phyloP scores from a whole-genome alignment of 202 grass and related monocot species.

The Schoenoplectus triqueter region DNA sequence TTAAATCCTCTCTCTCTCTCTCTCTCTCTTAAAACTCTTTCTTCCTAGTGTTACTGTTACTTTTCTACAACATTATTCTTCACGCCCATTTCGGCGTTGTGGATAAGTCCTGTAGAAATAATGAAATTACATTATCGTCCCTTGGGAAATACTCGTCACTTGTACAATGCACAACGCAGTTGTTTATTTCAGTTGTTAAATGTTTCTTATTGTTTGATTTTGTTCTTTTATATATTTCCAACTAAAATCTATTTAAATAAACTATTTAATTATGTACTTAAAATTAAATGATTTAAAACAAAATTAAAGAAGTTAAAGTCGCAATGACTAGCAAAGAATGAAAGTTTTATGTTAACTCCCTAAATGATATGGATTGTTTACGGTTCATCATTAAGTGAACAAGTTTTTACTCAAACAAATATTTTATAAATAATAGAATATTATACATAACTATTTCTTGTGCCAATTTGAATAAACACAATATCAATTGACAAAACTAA shows the following conservation, averaged over 20 bases:
- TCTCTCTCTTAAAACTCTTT: slow-evolving; percentile 13
- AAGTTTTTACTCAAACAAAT: background rate
- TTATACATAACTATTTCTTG: background rate
- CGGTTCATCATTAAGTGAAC: background rate
- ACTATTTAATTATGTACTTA: background rate
- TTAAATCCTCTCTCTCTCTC: slow-evolving; percentile 36
- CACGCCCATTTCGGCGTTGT: slow-evolving; percentile 25
- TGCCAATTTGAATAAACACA: background rate
- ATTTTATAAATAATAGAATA: background rate
- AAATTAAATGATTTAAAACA: background rate
- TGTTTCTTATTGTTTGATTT: background rate
- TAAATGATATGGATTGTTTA: background rate
- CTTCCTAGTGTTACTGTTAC: slow-evolving; percentile 34
- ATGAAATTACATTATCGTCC: background rate
- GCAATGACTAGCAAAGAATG: background rate
- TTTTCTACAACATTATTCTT: slow-evolving; percentile 33
- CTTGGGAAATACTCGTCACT: background rate
- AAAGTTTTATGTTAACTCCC: background rate
- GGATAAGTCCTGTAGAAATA: background rate
- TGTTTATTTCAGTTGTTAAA: slow-evolving; percentile 4
- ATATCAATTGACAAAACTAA: background rate
- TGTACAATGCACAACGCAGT: no score
- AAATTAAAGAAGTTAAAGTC: background rate
- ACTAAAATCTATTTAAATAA: background rate
- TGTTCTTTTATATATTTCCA: background rate